Evolutionary conservation across 257 asterid species (phyloP).

Genomic region (Nyctanthes arbortristis): DNA sequence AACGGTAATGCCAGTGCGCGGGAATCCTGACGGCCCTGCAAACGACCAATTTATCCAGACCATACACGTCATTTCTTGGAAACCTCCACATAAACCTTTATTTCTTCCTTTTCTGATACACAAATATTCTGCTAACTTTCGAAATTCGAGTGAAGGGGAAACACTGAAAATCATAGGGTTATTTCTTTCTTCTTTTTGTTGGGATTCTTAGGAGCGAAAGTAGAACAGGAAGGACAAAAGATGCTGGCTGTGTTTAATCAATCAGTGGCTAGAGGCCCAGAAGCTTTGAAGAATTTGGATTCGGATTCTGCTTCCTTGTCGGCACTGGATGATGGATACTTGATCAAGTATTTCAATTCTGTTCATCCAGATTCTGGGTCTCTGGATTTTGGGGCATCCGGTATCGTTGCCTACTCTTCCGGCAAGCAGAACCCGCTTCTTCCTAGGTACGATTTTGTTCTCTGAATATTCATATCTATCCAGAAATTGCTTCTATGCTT

Average conservation of each 20-base stretch:
- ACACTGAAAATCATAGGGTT: not conserved
- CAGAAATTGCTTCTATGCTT: not conserved
- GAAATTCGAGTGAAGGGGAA: not conserved
- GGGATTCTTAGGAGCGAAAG: not conserved
- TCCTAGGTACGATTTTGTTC: not conserved
- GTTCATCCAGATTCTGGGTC: conserved; percentile 9
- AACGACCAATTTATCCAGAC: not conserved
- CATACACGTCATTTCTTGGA: not conserved
- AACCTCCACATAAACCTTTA: too few relatives aligned
- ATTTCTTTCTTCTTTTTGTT: not conserved
- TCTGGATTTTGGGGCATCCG: conserved; percentile 12
- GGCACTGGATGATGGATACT: not conserved
- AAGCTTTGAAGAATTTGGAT: conserved; percentile 17
- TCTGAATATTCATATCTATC: not conserved
- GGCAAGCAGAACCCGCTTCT: conserved; percentile 11
- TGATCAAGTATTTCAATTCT: conserved; percentile 17
- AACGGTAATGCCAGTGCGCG: not conserved
- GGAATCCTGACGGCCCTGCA: conserved; percentile 8
- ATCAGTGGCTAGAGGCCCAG: conserved; percentile 12
- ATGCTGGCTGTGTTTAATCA: conserved; percentile 29
- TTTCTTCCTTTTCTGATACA: too few relatives aligned
- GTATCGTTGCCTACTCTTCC: conserved; percentile 16
- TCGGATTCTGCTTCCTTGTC: conserved; percentile 1
- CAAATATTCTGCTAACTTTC: too few relatives aligned
- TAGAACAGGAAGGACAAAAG: not conserved